Evolutionary conservation across 192 early-diverging fungal species (phyloP), one percentile per base, ranked within the genome.

Genomic region (Chytriomyces confervae): DNA sequence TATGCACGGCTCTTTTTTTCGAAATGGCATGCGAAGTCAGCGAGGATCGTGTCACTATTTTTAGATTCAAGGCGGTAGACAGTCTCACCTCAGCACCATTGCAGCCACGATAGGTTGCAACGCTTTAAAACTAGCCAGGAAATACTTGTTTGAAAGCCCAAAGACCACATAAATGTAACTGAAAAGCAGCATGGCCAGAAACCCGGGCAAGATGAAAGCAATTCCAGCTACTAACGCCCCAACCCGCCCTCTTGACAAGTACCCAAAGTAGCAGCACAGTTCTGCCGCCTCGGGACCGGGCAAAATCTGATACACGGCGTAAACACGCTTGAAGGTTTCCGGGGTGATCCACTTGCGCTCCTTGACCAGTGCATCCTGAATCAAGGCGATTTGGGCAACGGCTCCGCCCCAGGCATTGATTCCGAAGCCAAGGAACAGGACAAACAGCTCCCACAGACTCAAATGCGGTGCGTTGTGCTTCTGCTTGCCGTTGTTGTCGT

Each of bases 231-330:
- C 66, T 18, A 89, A 43, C 3, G 85, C 87, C 2, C 87, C 87
- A 20, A 82, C 6, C 5, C 82, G 46, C 20, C 87, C 87, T 5
- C 88, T 73, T 2, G 84, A 46, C 4, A 89, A 77, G 69, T 72
- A 81, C 3, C 87, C 87, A 69, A 89, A 89, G 61, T 84, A 89
- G 80, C 84, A 85, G 60, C 83, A 84, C 11, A 89, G 79, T 71
- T 89, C 88, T 1, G 88, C 85, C 3, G 88, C 88, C 62, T 89
- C 88, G 24, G 88, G 88, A 11, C 88, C 88, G 5, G 88, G 88
- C 66, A 89, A 69, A 62, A 89, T 80, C 48, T 89, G 88, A 48
- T 89, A 89, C 20, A 89, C 88, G 4, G 85, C 86, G 60, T 84
- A 89, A 7, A 89, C 86, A 29, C 84, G 20, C 63, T 89, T 89